A percentile compares a stretch with the other conserved stretches of the same genome.
Evolutionary conservation across 169 alveolate species (phyloP).

Genomic region (Cryptosporidium bovis): DNA sequence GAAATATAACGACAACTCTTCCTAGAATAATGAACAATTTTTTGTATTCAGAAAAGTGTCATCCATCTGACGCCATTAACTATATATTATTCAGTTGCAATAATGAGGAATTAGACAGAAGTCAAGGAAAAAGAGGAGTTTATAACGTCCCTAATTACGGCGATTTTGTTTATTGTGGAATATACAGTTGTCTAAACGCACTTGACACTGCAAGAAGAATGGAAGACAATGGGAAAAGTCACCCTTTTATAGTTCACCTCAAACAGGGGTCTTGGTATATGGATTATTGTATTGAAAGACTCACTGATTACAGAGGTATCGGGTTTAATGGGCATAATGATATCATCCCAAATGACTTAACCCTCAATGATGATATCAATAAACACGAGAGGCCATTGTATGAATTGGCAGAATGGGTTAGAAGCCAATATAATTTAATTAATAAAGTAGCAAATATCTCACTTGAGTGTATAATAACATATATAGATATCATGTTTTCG

Average conservation of each 20-base stretch:
- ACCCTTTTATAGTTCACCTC: constrained; percentile 64
- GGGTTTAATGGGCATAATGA: constrained; percentile 37
- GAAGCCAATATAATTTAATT: constrained; percentile 18
- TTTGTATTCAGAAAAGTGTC: constrained; percentile 40
- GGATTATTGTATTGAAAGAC: constrained; percentile 43
- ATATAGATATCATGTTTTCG: constrained; percentile 55
- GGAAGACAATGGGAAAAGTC: constrained; percentile 67
- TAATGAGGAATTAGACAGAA: constrained; percentile 85
- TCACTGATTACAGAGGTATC: constrained; percentile 45
- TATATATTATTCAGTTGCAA: constrained; percentile 85
- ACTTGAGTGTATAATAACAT: constrained; percentile 36
- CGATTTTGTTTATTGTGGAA: constrained; percentile 53
- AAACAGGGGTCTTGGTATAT: constrained; percentile 74
- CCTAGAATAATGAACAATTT: constrained; percentile 26
- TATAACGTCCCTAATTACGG: constrained; percentile 76
- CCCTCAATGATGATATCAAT: not conserved
- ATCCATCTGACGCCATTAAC: constrained; percentile 79
- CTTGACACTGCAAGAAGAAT: constrained; percentile 37
- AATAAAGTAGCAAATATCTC: constrained; percentile 58
- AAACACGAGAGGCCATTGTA: constrained; percentile 7
- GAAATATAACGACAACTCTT: constrained; percentile 12
- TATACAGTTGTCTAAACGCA: constrained; percentile 51
- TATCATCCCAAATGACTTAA: not conserved
- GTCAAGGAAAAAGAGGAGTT: constrained; percentile 83
- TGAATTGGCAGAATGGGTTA: constrained; percentile 62